These are phyloP conservation scores for Gonapodya sp. DNA, from an alignment of 192 early-diverging fungal species.

Conservation along the genomic window DNA sequence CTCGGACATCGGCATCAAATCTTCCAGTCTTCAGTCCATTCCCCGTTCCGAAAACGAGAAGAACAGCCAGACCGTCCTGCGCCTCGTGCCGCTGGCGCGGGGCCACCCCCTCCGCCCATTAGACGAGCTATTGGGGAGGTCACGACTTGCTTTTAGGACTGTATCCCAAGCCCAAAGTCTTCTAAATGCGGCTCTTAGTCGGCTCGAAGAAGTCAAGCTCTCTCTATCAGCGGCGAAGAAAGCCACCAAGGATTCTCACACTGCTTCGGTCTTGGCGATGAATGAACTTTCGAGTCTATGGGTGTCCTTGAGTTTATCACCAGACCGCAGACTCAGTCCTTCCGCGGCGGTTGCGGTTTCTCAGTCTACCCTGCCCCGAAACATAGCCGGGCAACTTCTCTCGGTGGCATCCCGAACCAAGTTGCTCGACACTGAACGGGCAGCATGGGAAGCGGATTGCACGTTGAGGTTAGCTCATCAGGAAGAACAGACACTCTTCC, in stretches of 20 bases:
- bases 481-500: background rate
- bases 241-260: background rate
- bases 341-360: background rate
- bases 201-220: background rate
- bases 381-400: background rate
- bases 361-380: background rate
- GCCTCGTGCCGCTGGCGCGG: background rate
- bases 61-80: background rate
- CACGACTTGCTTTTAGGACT: background rate
- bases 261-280: background rate
- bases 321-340: too few species aligned
- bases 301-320: background rate
- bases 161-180: background rate
- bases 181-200: background rate
- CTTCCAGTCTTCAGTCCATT: background rate
- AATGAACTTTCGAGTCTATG: background rate
- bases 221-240: background rate
- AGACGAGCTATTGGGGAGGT: background rate
- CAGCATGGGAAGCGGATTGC: background rate
- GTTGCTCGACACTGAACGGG: background rate
- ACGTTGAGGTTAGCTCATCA: background rate
- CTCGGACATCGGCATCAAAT: background rate
- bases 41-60: too few species aligned
- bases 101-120: background rate
- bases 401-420: background rate